Conservation (phyloP, 176 grass and related monocot genomes). For the Tillandsia leiboldiana region DNA sequence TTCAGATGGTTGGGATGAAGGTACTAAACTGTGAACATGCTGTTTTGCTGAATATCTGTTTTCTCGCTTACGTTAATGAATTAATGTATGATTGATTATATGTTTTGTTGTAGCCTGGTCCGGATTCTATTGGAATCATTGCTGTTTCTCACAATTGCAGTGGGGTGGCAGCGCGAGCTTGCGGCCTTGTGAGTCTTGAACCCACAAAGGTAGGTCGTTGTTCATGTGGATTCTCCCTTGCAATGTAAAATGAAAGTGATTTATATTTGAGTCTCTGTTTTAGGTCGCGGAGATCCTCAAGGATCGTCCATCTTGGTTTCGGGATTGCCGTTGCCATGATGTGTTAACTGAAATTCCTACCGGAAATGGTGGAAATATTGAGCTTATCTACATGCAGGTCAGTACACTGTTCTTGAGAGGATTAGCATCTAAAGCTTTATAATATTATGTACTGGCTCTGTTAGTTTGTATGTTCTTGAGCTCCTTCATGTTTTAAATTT, state of each 20-base stretch:
- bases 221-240: not conserved
- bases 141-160: slow-evolving; percentile 99
- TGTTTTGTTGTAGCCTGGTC: slow-evolving; percentile 73
- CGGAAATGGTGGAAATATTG: slow-evolving; percentile 92
- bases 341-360: slow-evolving; percentile 75
- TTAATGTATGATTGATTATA: not conserved
- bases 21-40: slow-evolving; percentile 20
- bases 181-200: slow-evolving; percentile 97
- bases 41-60: not conserved
- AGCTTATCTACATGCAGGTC: slow-evolving; percentile 99
- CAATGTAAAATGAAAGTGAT: not conserved
- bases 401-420: not conserved
- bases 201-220: slow-evolving; percentile 71
- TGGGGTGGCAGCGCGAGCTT: slow-evolving; percentile 97
- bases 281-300: slow-evolving; percentile 99
- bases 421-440: not conserved
- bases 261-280: slow-evolving; percentile 13
- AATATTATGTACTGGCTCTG: not conserved
- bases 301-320: slow-evolving; percentile 87
- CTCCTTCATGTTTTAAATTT: slow-evolving; percentile 12
- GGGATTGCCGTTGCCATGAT: slow-evolving; percentile 74
- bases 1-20: slow-evolving; percentile 99
- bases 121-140: slow-evolving; percentile 99
- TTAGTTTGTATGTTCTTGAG: not conserved
- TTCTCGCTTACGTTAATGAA: not conserved